Conservation (phyloP, 768 basidiomycete species). For the Agrocybe praecox region DNA sequence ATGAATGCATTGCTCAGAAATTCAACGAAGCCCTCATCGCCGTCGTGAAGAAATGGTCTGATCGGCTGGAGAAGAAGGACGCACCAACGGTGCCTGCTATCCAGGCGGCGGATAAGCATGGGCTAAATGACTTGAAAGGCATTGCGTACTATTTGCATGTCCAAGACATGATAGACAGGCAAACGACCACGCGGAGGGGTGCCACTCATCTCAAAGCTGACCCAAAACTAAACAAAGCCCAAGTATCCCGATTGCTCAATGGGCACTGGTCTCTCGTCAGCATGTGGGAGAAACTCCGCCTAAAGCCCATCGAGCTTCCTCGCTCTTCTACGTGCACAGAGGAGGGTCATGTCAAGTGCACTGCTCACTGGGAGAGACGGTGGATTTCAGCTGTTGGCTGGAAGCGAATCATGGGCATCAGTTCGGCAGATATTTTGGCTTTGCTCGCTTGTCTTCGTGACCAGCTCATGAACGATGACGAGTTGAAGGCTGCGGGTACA, state of each 20-base stretch:
- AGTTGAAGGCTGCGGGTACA: constrained; percentile 21
- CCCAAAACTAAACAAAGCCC: constrained; percentile 36
- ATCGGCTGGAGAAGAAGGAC: constrained; percentile 28
- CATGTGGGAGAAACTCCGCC: constrained; percentile 36
- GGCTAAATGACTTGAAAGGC: constrained; percentile 32
- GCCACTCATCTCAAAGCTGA: constrained; percentile 36
- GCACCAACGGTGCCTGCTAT: constrained; percentile 41
- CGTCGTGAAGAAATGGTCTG: constrained; percentile 30
- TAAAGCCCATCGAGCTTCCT: constrained; percentile 28
- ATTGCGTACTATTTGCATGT: constrained; percentile 40
- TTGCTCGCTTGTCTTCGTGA: constrained; percentile 34
- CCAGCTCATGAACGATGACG: constrained; percentile 32
- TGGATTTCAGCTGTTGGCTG: constrained; percentile 35
- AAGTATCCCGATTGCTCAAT: constrained; percentile 34
- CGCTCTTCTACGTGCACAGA: constrained; percentile 19
- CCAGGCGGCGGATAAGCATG: constrained; percentile 33
- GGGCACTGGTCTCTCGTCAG: constrained; percentile 38
- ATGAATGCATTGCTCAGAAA: constrained; percentile 23
- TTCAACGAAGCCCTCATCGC: constrained; percentile 22
- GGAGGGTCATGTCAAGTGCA: constrained; percentile 28
- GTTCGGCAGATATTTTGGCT: constrained; percentile 32
- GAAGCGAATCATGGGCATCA: constrained; percentile 30
- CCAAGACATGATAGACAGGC: constrained; percentile 34
- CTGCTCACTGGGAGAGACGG: constrained; percentile 30
- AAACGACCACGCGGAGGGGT: constrained; percentile 22